Evolutionary conservation across 139 green algal genomes (phyloP), one percentile per base, ranked within the genome.

Genomic region (Haematococcus lacustris): DNA sequence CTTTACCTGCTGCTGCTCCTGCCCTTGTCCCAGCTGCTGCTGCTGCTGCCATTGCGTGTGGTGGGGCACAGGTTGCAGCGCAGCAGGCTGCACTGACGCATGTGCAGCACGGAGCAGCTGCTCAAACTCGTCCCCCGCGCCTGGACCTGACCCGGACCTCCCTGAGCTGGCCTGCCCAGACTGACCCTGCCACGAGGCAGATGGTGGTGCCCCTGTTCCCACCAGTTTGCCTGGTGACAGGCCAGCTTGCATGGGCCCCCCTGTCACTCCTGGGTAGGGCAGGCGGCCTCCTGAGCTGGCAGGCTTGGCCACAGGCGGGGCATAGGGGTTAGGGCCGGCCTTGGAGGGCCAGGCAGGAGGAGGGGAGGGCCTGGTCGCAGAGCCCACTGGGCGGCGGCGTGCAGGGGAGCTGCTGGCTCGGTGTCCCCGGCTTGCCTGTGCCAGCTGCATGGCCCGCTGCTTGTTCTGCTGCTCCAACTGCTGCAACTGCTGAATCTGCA

Each of bases 31-130:
- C 3, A 38, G 39, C n/a, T 35, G 39, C 61, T 71, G 30, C 33
- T 28, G 21, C 40, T 13, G 2, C 43, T 71, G 43, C 39, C 32
- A 32, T 61, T 76, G 71, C 71, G 62, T 7, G 40, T 41, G 25
- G 37, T 75, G 71, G 28, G 62, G 61, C 64, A 71, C 32, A 33
- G 67, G 69, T 43, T 71, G 67, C 41, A 74, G 57, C 35, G 60
- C 59, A 41, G 13, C 25, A 38, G 28, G 60, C 7, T 69, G 34
- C 63, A 69, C 63, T n/a, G 35, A 39, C 3, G 63, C 35, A 21
- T 69, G 63, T 30, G 63, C 63, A 33, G 63, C 63, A 33, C 7
- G 13, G 6, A 69, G 35, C 4, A 69, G 35, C 63, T 69, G 63
- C 3, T 51, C 63, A 51, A 69, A 69, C 37, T 37, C 51, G 63